phyloP scores from a whole-genome alignment of 2,329 filamentous ascomycete genomes.

The Calonectria leucothoes region DNA sequence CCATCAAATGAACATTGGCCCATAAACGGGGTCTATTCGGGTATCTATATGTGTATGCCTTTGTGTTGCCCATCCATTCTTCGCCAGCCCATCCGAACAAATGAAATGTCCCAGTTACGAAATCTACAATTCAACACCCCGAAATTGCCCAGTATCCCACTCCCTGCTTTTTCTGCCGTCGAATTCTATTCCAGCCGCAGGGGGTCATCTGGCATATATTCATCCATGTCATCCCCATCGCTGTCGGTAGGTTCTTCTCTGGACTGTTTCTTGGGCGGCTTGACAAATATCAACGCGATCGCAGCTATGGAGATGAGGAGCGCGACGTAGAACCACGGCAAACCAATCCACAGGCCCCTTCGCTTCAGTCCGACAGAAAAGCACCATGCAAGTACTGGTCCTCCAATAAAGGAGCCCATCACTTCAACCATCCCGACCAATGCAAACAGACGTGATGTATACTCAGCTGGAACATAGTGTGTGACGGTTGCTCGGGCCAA shows the following conservation, averaged over 20 bases:
- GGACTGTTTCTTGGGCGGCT: constrained; percentile 43
- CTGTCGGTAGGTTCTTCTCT: constrained; percentile 25
- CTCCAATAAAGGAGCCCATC: constrained; percentile 53
- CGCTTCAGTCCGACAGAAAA: constrained; percentile 51
- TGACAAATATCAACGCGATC: constrained; percentile 46
- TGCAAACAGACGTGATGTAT: constrained; percentile 55
- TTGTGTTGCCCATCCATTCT: not conserved
- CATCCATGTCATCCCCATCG: constrained; percentile 32
- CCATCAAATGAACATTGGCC: not conserved
- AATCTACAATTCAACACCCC: not conserved
- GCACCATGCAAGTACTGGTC: constrained; percentile 52
- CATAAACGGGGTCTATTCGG: constrained; percentile 14
- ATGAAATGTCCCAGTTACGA: not conserved
- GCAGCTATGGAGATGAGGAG: constrained; percentile 44
- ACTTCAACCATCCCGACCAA: constrained; percentile 55
- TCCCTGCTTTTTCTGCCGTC: not conserved
- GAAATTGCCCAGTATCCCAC: not conserved
- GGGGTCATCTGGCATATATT: constrained; percentile 39
- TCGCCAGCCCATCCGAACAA: not conserved
- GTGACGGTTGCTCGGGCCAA: constrained; percentile 54
- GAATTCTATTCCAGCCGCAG: constrained; percentile 34
- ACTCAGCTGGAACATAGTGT: constrained; percentile 50
- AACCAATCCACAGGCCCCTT: constrained; percentile 50
- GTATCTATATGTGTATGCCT: constrained; percentile 21
- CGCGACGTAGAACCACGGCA: constrained; percentile 55